Evolutionary conservation across 225 moss, liverwort and hornwort genomes (phyloP).

Genomic region (Physcomitrellopsis africana): DNA sequence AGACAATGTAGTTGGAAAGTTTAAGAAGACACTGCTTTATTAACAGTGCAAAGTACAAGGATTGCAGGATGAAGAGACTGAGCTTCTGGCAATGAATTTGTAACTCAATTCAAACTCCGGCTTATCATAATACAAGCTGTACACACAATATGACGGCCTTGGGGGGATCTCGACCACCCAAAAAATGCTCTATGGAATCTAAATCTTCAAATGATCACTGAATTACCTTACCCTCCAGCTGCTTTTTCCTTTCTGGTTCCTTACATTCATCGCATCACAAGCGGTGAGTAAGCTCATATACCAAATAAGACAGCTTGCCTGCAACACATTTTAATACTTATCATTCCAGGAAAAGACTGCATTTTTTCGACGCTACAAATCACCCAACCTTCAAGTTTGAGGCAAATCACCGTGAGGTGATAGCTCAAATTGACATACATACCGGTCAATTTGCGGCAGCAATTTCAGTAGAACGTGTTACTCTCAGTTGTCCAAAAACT

Average conservation of each 20-base stretch:
- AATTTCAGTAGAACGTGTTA: conserved; percentile 21
- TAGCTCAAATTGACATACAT: conserved; percentile 16
- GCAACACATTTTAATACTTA: conserved; percentile 1
- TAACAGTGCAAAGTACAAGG: no score
- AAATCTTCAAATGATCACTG: conserved; percentile 23
- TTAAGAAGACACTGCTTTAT: no score
- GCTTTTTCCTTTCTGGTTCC: conserved; percentile 17
- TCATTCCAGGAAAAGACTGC: neutral
- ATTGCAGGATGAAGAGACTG: neutral
- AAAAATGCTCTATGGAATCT: conserved; percentile 44
- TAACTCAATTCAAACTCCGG: conserved; percentile 34
- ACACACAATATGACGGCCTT: conserved; percentile 48
- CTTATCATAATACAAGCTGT: conserved; percentile 48
- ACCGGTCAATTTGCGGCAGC: conserved; percentile 9
- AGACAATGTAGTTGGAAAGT: no score
- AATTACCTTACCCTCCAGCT: conserved; percentile 9
- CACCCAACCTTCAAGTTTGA: conserved; percentile 9
- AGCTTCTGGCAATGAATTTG: conserved; percentile 16
- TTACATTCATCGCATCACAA: conserved; percentile 13
- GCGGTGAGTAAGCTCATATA: conserved; percentile 1
- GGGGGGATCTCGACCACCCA: conserved; percentile 41
- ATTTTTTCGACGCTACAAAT: conserved; percentile 12
- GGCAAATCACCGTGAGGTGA: conserved; percentile 15
- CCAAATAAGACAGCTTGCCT: conserved; percentile 7
- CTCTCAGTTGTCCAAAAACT: conserved; percentile 11